phyloP scores from a whole-genome alignment of 805 yeast species.

The Pichia gijzeniarum region DNA sequence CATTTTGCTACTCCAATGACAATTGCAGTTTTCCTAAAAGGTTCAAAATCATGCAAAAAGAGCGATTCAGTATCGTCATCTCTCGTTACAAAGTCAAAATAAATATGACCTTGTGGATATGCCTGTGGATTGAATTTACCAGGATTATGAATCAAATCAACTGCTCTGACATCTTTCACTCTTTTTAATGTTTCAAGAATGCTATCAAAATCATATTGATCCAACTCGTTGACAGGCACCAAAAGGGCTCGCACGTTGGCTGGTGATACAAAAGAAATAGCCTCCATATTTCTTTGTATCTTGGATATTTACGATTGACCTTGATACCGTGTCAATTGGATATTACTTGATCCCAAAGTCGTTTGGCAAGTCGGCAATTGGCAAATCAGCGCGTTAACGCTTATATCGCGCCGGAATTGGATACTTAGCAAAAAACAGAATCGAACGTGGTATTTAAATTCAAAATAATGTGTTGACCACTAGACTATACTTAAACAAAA shows the following conservation, averaged over 20 bases:
- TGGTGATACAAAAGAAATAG: constrained; percentile 52
- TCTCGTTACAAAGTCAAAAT: constrained; percentile 51
- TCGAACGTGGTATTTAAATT: too few relatives aligned
- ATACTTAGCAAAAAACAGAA: too few relatives aligned
- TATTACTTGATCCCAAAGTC: too few relatives aligned
- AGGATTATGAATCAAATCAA: constrained; percentile 66
- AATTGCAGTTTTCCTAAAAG: constrained; percentile 71
- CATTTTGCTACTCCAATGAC: constrained; percentile 42
- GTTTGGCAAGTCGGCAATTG: too few relatives aligned
- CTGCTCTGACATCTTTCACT: constrained; percentile 58
- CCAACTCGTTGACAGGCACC: constrained; percentile 57
- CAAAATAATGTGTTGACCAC: too few relatives aligned
- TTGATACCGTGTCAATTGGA: too few relatives aligned
- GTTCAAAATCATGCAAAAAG: constrained; percentile 82
- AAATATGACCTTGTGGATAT: constrained; percentile 70
- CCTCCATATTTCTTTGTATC: constrained; percentile 25
- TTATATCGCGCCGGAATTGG: too few relatives aligned
- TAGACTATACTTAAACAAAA: too few relatives aligned
- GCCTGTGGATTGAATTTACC: constrained; percentile 77
- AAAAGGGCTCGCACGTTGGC: constrained; percentile 59
- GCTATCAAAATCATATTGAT: constrained; percentile 34
- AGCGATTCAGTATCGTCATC: constrained; percentile 41
- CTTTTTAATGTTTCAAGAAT: constrained; percentile 40
- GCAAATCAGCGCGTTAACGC: too few relatives aligned
- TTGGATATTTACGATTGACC: too few relatives aligned